Evolutionary conservation across 768 basidiomycete genomes (phyloP).

Genomic region (Mycena venus): DNA sequence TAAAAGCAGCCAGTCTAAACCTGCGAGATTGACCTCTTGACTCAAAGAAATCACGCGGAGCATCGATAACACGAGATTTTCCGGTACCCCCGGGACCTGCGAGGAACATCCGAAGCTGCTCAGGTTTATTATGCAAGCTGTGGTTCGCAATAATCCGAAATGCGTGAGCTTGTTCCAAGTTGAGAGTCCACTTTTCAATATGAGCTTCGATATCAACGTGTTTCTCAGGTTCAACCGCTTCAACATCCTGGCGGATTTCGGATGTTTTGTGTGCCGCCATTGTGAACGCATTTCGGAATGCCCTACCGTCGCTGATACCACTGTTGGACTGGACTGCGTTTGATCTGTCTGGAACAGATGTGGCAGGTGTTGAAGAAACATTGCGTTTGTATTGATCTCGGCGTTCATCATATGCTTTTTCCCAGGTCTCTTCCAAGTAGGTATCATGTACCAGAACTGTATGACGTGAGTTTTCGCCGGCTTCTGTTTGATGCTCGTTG

Average conservation of each 20-base stretch:
- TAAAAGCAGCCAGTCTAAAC: constrained; percentile 49
- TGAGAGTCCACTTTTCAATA: constrained; percentile 45
- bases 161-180: constrained; percentile 49
- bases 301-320: constrained; percentile 1
- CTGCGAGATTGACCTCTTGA: constrained; percentile 33
- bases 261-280: not conserved
- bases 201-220: constrained; percentile 35
- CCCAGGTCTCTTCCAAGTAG: constrained; percentile 29
- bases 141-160: constrained; percentile 49
- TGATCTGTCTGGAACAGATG: not conserved
- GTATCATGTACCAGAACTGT: not conserved
- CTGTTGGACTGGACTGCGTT: not conserved
- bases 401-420: constrained; percentile 29
- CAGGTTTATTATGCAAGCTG: constrained; percentile 9
- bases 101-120: constrained; percentile 51
- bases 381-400: constrained; percentile 23
- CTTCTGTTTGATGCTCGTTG: not conserved
- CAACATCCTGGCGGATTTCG: constrained; percentile 5
- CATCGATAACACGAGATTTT: constrained; percentile 55
- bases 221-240: not conserved
- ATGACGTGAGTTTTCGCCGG: not conserved
- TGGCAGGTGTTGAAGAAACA: not conserved
- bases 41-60: constrained; percentile 48
- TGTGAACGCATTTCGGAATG: not conserved
- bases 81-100: constrained; percentile 58